Evolutionary conservation across 345 rosid species (phyloP), one percentile per base, ranked within the genome.

Genomic region (Turritis glabra): DNA sequence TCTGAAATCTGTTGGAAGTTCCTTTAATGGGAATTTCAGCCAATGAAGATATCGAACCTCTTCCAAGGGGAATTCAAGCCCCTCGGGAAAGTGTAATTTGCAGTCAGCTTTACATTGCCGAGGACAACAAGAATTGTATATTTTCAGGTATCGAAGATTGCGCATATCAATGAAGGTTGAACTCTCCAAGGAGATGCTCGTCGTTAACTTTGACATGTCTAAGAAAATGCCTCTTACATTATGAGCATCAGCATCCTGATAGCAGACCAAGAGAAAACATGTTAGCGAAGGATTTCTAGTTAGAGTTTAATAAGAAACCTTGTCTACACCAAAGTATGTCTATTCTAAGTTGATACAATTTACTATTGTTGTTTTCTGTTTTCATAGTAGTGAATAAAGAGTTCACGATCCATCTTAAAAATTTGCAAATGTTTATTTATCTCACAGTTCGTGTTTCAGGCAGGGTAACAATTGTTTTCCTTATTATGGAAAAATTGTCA

Each of bases 211-310:
- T 7, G 66, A 22, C 66, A 14, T 21, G 66, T 70, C 74, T 7
- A 71, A 22, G 33, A 59, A 71, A 2, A 71, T 37, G 1, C 68
- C 68, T 50, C 26, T 71, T 1, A 37, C 59, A 4, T 47, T 60
- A 60, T 35, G 8, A 2, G 68, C 48, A 0, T 33, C 59, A 2
- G 68, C 48, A 0, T 33, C 59, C 75, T 71, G 59, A 1, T 9
- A 15, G 2, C 29, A 41, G 13, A 7, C 9, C 0, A 8, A 25
- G 4, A 61, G 21, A 50, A 0, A 41, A 29, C 10, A 41, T 0
- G 26, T 69, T 56, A 69, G 43, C 21, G 7, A 41, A 41, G 7
- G 7, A 4, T 37, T 37, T 37, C 14, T 37, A 4, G 5, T 15
- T 15, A 41, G 18, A 14, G 46, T 13, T 41, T 5, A 41, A 41